phyloP scores from a whole-genome alignment of 805 yeast genomes.

The Candida silvicultrix region DNA sequence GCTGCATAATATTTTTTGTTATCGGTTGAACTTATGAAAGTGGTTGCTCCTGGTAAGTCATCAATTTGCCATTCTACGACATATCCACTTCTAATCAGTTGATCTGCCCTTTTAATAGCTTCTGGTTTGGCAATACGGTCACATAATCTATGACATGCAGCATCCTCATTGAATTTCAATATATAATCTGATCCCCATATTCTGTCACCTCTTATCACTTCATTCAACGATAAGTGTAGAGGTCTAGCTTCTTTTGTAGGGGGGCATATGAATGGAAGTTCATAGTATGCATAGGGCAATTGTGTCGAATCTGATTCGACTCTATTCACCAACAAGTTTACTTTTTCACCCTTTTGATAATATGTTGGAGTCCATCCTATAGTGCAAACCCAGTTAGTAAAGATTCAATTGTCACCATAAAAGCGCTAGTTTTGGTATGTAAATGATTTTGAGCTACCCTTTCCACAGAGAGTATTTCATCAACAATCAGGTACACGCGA shows the following conservation, averaged over 20 bases:
- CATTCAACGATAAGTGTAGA: slow-evolving; percentile 64
- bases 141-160: slow-evolving; percentile 62
- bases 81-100: slow-evolving; percentile 61
- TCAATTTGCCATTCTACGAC: slow-evolving; percentile 82
- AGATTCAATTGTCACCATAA: too few relatives aligned
- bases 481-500: background rate
- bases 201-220: slow-evolving; percentile 75
- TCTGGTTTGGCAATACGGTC: slow-evolving; percentile 49
- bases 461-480: background rate
- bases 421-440: too few relatives aligned
- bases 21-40: slow-evolving; percentile 55
- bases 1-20: slow-evolving; percentile 70
- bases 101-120: slow-evolving; percentile 49
- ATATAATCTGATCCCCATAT: slow-evolving; percentile 69
- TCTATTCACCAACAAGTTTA: slow-evolving; percentile 68
- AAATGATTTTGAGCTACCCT: too few relatives aligned
- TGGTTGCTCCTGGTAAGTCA: slow-evolving; percentile 83
- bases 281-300: slow-evolving; percentile 71
- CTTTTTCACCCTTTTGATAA: slow-evolving; percentile 47
- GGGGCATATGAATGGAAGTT: slow-evolving; percentile 77
- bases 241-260: slow-evolving; percentile 48
- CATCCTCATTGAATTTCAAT: slow-evolving; percentile 58
- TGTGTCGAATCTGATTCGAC: slow-evolving; percentile 75
- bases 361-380: slow-evolving; percentile 31
- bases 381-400: too few relatives aligned